These are phyloP conservation scores for Clathrospora elynae DNA, from an alignment of 2,329 filamentous ascomycete genomes.

Conservation along the genomic window DNA sequence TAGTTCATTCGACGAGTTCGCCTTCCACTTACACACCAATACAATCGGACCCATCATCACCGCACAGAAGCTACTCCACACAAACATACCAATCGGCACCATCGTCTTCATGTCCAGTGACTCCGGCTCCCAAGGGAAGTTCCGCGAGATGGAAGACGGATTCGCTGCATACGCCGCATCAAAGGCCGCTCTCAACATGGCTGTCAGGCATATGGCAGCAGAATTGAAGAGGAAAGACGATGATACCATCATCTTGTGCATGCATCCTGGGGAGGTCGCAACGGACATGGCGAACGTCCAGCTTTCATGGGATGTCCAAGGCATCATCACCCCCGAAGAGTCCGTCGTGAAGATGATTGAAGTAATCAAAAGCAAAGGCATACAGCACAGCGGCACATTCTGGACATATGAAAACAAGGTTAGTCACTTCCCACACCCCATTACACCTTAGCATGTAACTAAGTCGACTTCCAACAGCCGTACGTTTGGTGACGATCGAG, in stretches of 20 bases:
- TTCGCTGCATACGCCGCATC: constrained; percentile 63
- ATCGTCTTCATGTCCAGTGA: constrained; percentile 63
- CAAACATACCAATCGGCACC: constrained; percentile 54
- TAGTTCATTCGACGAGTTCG: constrained; percentile 60
- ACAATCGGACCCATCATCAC: constrained; percentile 64
- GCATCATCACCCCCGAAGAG: constrained; percentile 57
- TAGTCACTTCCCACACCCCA: constrained; percentile 16
- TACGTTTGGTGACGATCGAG: constrained; percentile 35
- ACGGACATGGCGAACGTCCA: constrained; percentile 62
- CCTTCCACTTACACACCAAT: constrained; percentile 62
- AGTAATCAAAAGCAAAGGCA: constrained; percentile 57
- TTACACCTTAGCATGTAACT: neutral
- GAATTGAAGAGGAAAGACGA: constrained; percentile 59
- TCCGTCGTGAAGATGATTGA: constrained; percentile 58
- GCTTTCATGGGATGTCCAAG: constrained; percentile 58
- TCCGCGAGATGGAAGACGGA: constrained; percentile 62
- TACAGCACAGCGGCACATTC: constrained; percentile 59
- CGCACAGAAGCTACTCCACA: constrained; percentile 58
- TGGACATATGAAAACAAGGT: constrained; percentile 62
- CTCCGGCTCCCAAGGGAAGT: constrained; percentile 58
- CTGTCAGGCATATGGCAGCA: constrained; percentile 60
- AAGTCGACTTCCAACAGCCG: too few species aligned
- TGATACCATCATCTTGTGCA: constrained; percentile 57
- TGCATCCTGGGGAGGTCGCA: constrained; percentile 63
- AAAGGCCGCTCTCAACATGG: constrained; percentile 63